Evolutionary conservation across 495 filamentous ascomycete genomes (phyloP).

Genomic region (Penicillium angulare): DNA sequence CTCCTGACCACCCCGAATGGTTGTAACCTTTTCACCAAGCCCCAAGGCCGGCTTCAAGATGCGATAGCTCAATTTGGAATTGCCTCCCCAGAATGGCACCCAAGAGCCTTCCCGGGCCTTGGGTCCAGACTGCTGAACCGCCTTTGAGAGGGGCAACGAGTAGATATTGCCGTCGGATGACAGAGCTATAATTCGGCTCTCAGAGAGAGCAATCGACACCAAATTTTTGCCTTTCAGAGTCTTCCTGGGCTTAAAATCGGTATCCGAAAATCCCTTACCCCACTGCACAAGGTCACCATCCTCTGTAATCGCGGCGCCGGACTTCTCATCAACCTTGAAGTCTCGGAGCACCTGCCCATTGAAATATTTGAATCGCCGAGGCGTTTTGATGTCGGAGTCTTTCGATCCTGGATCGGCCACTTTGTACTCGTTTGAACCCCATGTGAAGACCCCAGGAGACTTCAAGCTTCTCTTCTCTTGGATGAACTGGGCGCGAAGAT

Average conservation of each 20-base stretch:
- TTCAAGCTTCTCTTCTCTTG: conserved; percentile 88
- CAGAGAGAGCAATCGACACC: conserved; percentile 65
- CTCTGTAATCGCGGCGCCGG: conserved; percentile 86
- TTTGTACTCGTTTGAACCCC: conserved; percentile 84
- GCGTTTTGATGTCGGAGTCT: conserved; percentile 72
- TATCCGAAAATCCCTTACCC: conserved; percentile 71
- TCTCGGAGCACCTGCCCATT: conserved; percentile 82
- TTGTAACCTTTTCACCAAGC: conserved; percentile 71
- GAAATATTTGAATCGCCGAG: conserved; percentile 77
- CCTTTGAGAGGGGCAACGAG: conserved; percentile 73
- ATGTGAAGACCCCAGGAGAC: conserved; percentile 86
- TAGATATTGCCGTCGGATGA: conserved; percentile 78
- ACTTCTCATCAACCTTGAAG: conserved; percentile 77
- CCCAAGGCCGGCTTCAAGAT: conserved; percentile 63
- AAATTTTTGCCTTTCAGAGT: conserved; percentile 85
- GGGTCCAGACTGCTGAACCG: conserved; percentile 61
- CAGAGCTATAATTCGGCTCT: conserved; percentile 80
- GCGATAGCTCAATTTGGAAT: conserved; percentile 67
- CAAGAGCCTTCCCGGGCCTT: conserved; percentile 66
- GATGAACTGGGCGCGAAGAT: conserved; percentile 72
- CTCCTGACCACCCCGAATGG: conserved; percentile 75
- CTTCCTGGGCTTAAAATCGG: conserved; percentile 54
- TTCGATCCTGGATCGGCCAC: conserved; percentile 83
- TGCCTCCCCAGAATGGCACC: conserved; percentile 68
- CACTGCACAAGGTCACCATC: conserved; percentile 90